These are phyloP conservation scores for Digitaria exilis DNA, from an alignment of 202 grass and related monocot species.

Conservation along the genomic window DNA sequence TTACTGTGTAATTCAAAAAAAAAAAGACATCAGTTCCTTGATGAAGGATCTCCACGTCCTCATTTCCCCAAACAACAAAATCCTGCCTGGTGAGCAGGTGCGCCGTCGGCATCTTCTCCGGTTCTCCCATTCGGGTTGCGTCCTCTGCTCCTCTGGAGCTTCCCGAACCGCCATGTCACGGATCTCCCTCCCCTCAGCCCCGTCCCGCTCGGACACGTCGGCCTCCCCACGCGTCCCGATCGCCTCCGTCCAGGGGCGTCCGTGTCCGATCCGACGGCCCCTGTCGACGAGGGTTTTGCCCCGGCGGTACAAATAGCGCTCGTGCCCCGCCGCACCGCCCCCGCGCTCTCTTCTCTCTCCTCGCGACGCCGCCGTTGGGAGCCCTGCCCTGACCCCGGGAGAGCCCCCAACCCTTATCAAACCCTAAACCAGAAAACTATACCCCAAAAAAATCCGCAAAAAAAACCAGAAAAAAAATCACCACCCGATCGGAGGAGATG, in stretches of 20 bases:
- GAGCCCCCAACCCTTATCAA: slow-evolving; percentile 53
- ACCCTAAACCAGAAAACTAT: slow-evolving; percentile 56
- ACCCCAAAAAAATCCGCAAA: slow-evolving; percentile 64
- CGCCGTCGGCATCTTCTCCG: too few relatives aligned
- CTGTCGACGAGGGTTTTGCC: slow-evolving; percentile 33
- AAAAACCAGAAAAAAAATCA: slow-evolving; percentile 44
- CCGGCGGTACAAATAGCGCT: slow-evolving; percentile 30
- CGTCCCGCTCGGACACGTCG: slow-evolving; percentile 15
- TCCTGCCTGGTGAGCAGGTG: too few relatives aligned
- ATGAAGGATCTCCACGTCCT: too few relatives aligned
- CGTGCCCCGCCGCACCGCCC: slow-evolving; percentile 1
- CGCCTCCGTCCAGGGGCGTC: neutral
- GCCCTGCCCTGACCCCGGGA: slow-evolving; percentile 9
- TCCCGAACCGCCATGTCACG: slow-evolving; percentile 28
- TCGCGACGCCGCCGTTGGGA: slow-evolving; percentile 50
- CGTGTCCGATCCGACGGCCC: slow-evolving; percentile 14
- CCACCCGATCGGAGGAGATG: slow-evolving; percentile 18
- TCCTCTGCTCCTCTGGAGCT: too few relatives aligned
- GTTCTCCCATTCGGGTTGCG: too few relatives aligned
- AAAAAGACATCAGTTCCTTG: too few relatives aligned
- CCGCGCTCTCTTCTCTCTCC: neutral
- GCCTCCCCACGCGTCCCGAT: neutral
- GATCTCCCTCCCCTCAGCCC: neutral
- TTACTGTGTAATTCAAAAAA: too few relatives aligned
- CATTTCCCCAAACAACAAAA: too few relatives aligned